Evolutionary conservation across 352 stramenopile species (phyloP), one percentile per base, ranked within the genome.

Genomic region (Phytophthora constricta): DNA sequence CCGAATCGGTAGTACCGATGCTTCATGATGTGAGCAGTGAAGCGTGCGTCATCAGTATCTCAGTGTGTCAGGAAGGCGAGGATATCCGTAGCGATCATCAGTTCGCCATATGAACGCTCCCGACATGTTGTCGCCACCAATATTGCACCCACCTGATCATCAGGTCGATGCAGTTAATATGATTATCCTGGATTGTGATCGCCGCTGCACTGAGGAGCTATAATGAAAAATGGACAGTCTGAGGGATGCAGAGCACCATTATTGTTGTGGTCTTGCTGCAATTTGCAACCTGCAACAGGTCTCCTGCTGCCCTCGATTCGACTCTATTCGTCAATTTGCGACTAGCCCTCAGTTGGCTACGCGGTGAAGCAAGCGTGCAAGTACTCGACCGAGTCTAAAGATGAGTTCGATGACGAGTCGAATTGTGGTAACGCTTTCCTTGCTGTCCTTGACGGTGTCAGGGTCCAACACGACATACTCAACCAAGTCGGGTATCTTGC

Each of bases 401-500:
- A n/a, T n/a, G n/a, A n/a, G n/a, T n/a, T n/a, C n/a, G n/a, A n/a
- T n/a, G n/a, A n/a, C n/a, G n/a, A 7, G 31, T 37, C 7, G 7
- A 37, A 23, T 9, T 20, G 17, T 17, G 46, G 31, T 11, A 11
- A 26, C 19, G 3, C 1, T 54, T 20, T 7, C 20, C 1, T 4
- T 55, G n/a, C 45, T 22, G 11, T 22, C 46, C 4, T 22, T 19
- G 2, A 11, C 22, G 25, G 19, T 34, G n/a, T 19, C 23, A 16
- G 60, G 43, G 2, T 62, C 62, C 16, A 65, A 59, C 13, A 55
- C 62, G 25, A 62, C 64, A 43, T 72, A 67, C 46, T 57, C 64
- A 22, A 72, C 64, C 50, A 72, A 72, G 57, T 72, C 64, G 7
- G 64, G 67, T 17, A 61, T 76, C 31, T 27, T 72, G 20, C 50